A percentile compares a stretch with the other conserved stretches of the same genome.
Evolutionary conservation across 2,329 filamentous ascomycete species (phyloP).

Genomic region (Myotisia sp.): DNA sequence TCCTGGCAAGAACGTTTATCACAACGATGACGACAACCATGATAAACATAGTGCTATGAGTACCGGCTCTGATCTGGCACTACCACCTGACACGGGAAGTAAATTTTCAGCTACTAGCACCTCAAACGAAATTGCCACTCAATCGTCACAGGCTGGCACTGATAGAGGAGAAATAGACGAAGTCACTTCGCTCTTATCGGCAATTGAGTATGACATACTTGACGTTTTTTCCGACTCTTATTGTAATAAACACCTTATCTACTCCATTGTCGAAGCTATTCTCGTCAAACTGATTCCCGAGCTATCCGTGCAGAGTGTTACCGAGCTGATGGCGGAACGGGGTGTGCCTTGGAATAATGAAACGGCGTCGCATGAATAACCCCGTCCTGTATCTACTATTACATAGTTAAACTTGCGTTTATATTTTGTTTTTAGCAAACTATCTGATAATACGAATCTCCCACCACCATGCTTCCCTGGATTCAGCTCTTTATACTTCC

Average conservation of each 20-base stretch:
- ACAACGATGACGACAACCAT: not conserved
- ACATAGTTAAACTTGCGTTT: too few species aligned
- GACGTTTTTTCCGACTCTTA: constrained; percentile 68
- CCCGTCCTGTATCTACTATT: too few species aligned
- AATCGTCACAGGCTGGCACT: constrained; percentile 1
- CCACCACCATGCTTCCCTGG: too few species aligned
- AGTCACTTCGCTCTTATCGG: constrained; percentile 38
- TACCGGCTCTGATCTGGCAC: not conserved
- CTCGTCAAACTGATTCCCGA: constrained; percentile 77
- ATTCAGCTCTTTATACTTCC: too few species aligned
- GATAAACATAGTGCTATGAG: not conserved
- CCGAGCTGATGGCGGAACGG: constrained; percentile 60
- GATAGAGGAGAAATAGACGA: constrained; percentile 20
- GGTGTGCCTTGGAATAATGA: constrained; percentile 23
- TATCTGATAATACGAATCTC: too few species aligned
- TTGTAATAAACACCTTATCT: constrained; percentile 85
- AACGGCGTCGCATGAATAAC: too few species aligned
- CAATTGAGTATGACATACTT: constrained; percentile 51
- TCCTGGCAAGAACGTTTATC: not conserved
- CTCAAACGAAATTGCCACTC: too few species aligned
- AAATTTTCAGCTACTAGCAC: too few species aligned
- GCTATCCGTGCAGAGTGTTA: constrained; percentile 54
- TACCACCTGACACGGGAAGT: too few species aligned
- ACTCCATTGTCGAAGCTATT: constrained; percentile 64
- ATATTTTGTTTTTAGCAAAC: too few species aligned